Evolutionary conservation across 768 basidiomycete species (phyloP).

Genomic region (Calvatia gigantea): DNA sequence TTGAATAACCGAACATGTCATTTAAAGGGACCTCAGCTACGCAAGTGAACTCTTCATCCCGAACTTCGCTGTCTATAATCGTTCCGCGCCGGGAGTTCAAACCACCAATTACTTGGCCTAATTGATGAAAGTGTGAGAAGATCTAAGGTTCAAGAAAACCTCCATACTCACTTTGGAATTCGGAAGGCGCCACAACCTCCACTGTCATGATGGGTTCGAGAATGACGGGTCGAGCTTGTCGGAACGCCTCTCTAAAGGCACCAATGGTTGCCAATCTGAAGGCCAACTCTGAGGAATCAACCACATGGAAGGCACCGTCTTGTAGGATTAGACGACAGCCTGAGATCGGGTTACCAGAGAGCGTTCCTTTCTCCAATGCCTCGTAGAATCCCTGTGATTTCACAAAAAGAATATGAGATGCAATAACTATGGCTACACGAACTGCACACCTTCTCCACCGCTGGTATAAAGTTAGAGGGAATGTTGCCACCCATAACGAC

Average conservation of each 20-base stretch:
- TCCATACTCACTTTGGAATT: conserved; percentile 77
- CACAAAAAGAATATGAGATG: neutral
- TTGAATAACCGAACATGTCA: conserved; percentile 99
- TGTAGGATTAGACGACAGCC: conserved; percentile 85
- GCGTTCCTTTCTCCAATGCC: conserved; percentile 85
- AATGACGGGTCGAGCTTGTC: conserved; percentile 71
- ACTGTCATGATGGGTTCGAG: conserved; percentile 99
- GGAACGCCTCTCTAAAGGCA: conserved; percentile 90
- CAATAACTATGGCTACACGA: neutral
- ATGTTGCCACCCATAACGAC: conserved; percentile 90
- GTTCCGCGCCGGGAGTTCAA: conserved; percentile 90
- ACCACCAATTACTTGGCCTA: conserved; percentile 88
- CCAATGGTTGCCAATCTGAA: conserved; percentile 90
- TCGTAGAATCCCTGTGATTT: conserved; percentile 82
- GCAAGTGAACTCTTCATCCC: conserved; percentile 95
- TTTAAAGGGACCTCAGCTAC: conserved; percentile 91
- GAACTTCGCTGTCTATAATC: conserved; percentile 92
- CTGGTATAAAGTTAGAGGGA: conserved; percentile 89
- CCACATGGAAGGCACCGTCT: conserved; percentile 90
- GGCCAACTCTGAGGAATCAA: conserved; percentile 95
- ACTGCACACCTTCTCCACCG: conserved; percentile 77
- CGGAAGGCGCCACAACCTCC: conserved; percentile 91
- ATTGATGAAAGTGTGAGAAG: neutral
- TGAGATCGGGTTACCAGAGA: conserved; percentile 85
- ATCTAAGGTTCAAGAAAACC: neutral